A percentile compares a stretch with the other conserved stretches of the same genome.
These are phyloP conservation scores for Lepiota brunneoincarnata DNA, from an alignment of 768 basidiomycete genomes.

Conservation along the genomic window DNA sequence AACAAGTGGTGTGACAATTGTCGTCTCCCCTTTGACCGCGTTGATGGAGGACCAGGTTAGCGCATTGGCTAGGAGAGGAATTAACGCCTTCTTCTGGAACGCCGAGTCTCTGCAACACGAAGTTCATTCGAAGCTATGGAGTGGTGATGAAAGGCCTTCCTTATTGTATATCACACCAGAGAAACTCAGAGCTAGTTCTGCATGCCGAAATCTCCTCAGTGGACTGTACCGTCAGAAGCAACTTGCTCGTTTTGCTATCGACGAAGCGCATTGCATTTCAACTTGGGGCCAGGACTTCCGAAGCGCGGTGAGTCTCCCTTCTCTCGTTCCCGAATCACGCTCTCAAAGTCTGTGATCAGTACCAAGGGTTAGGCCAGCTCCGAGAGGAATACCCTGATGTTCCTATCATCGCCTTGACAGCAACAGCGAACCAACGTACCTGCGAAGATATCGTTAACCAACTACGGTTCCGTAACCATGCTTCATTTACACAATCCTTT, in stretches of 20 bases:
- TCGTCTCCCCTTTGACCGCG: conserved; percentile 85
- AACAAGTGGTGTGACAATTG: conserved; percentile 82
- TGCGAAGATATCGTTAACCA: conserved; percentile 75
- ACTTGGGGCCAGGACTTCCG: conserved; percentile 96
- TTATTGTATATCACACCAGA: conserved; percentile 93
- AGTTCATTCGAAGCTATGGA: conserved; percentile 41
- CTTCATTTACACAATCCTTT: conserved; percentile 77
- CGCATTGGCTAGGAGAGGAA: conserved; percentile 55
- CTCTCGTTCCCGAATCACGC: not conserved
- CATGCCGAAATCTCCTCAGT: conserved; percentile 52
- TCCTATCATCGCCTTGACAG: conserved; percentile 96
- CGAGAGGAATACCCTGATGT: conserved; percentile 73
- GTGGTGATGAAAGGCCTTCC: conserved; percentile 46
- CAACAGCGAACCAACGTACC: conserved; percentile 82
- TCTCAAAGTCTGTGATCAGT: conserved; percentile 39
- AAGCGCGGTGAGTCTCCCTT: conserved; percentile 53
- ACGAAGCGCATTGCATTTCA: conserved; percentile 94
- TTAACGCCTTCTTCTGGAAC: conserved; percentile 71
- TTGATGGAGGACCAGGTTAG: conserved; percentile 90
- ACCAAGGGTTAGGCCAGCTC: conserved; percentile 62
- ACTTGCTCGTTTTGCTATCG: conserved; percentile 89
- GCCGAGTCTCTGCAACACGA: conserved; percentile 44
- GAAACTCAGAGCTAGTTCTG: conserved; percentile 63
- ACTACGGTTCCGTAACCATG: conserved; percentile 58
- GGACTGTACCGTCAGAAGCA: conserved; percentile 53